Evolutionary conservation across 164 flowering plant species (phyloP), one percentile per base, ranked within the genome.

Genomic region (Hamamelis virginiana): DNA sequence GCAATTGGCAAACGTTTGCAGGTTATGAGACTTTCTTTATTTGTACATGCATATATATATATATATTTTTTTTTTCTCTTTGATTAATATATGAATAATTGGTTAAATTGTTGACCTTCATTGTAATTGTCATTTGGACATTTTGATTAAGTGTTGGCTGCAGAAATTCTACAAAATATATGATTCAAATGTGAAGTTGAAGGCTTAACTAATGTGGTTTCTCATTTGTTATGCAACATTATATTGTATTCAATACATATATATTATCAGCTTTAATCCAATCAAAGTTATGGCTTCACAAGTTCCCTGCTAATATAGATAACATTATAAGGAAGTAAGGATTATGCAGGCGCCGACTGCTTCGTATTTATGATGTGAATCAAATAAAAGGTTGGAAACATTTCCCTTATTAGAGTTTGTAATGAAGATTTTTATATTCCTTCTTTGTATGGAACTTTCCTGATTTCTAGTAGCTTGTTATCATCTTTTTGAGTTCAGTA

Each of bases 1-100:
- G 98, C 98, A 26, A 94, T 94, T 77, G 98, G 97, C 47, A 94
- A 94, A 78, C 84, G 87, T 27, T 80, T 94, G 66, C 98, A 94
- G 97, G 98, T 93, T 70, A 59, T 28, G 41, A 46, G 21, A 41
- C 26, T 48, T 56, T 61, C 9, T 66, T 41, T 53, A 52, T 33
- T 63, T 56, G 58, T 58, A 15, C 44, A 47, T 50, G 51, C 23
- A 48, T 67, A 21, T 58, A 6, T 43, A 59, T n/a, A 50, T 13
- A 15, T 56, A 5, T 26, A 58, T 62, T 65, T 55, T 68, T 45
- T n/a, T 12, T 22, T 63, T 59, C 43, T 67, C 1, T 59, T 65
- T 26, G 43, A 22, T 58, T 38, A 16, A 22, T 45, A 27, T 46
- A 18, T 41, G 16, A 21, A 43, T 19, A 19, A 61, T 38, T 61